Conservation (phyloP, 163 green algal genomes). For the Scenedesmus sp. region DNA sequence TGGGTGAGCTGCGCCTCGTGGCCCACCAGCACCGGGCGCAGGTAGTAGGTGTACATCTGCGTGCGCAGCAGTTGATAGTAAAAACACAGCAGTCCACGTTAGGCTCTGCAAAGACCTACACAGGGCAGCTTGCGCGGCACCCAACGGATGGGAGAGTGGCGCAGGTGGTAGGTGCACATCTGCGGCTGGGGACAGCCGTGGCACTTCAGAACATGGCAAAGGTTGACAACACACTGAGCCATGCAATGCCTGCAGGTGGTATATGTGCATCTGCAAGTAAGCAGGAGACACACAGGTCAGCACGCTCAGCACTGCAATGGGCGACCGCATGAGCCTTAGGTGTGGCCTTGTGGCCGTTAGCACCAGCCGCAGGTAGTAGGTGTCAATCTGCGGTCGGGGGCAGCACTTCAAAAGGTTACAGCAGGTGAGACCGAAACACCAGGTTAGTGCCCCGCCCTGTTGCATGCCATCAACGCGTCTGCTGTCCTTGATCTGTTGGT, state of each 20-base stretch:
- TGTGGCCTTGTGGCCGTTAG: no score
- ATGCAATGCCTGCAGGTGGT: slow-evolving; percentile 32
- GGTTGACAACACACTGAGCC: not conserved
- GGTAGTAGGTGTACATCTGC: slow-evolving; percentile 66
- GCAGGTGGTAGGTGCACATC: slow-evolving; percentile 63
- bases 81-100: not conserved
- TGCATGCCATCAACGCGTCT: no score
- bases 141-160: slow-evolving; percentile 41
- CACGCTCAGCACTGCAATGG: no score
- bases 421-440: no score
- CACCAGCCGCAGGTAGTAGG: no score
- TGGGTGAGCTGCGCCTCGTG: slow-evolving; percentile 12
- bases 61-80: not conserved
- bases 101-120: not conserved
- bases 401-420: not conserved
- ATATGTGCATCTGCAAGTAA: slow-evolving; percentile 59
- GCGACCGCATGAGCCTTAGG: no score
- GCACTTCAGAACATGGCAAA: not conserved
- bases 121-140: not conserved
- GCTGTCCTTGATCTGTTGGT: no score
- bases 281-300: no score
- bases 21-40: slow-evolving; percentile 55
- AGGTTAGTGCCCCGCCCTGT: no score
- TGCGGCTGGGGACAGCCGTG: not conserved
- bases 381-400: no score